Evolutionary conservation across 1,139 yeast genomes (phyloP).

Genomic region (Yarrowia galli): DNA sequence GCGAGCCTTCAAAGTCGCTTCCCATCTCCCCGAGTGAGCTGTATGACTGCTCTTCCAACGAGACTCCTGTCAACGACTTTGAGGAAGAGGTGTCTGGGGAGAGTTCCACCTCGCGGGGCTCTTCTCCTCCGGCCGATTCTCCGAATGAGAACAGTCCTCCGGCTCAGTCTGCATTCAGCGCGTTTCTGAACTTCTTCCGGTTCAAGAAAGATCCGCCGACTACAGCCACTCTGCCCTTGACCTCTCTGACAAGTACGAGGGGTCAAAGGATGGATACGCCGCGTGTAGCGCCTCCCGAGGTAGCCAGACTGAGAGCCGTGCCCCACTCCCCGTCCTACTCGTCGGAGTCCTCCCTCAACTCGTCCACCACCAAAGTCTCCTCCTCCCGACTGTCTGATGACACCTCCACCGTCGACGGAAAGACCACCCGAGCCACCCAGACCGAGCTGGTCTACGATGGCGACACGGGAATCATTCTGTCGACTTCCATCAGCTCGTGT

Average conservation of each 20-base stretch:
- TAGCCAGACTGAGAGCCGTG: background rate
- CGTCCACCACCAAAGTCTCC: constrained; percentile 19
- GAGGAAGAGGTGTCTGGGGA: background rate
- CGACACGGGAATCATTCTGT: background rate
- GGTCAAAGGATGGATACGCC: background rate
- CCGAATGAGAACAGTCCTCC: background rate
- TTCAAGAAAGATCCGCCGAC: background rate
- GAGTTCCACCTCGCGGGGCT: background rate
- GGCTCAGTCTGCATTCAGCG: background rate
- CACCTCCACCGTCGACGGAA: background rate
- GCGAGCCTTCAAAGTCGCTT: background rate
- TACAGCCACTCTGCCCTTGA: background rate
- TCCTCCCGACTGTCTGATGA: constrained; percentile 2
- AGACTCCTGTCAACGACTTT: background rate
- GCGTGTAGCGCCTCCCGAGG: background rate
- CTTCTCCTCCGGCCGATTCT: background rate
- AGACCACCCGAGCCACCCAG: constrained; percentile 11
- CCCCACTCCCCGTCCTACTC: constrained; percentile 2
- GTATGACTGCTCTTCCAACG: background rate
- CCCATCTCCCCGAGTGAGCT: background rate
- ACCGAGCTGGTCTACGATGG: constrained; percentile 11
- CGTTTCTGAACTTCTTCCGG: background rate
- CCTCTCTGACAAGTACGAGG: background rate
- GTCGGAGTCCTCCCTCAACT: constrained; percentile 12
- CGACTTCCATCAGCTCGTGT: background rate